These are phyloP conservation scores for Paecilomyces variotii DNA, from an alignment of 2,329 filamentous ascomycete genomes.

Conservation along the genomic window DNA sequence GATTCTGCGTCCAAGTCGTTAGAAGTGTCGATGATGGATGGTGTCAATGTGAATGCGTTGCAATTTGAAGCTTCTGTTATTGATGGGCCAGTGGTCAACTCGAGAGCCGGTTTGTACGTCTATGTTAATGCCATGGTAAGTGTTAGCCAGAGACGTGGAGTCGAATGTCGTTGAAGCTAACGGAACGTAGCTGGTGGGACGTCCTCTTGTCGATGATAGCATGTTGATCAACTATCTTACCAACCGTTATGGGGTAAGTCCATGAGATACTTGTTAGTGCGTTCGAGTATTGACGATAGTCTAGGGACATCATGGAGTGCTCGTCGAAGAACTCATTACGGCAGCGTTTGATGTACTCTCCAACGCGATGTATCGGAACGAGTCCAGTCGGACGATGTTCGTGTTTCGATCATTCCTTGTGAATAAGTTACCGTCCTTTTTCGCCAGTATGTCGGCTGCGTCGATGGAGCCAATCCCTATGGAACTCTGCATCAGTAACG, in stretches of 20 bases:
- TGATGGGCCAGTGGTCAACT: conserved; percentile 65
- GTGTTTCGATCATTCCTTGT: conserved; percentile 80
- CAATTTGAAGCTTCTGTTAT: conserved; percentile 47
- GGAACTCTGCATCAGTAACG: conserved; percentile 59
- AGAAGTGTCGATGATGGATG: conserved; percentile 35
- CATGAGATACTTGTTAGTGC: background rate
- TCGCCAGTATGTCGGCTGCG: conserved; percentile 49
- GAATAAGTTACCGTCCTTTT: conserved; percentile 58
- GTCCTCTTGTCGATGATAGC: conserved; percentile 75
- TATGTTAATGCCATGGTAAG: conserved; percentile 72
- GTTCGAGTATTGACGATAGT: conserved; percentile 5
- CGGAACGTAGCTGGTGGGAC: conserved; percentile 59
- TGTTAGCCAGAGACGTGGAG: background rate
- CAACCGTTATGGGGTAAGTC: conserved; percentile 68
- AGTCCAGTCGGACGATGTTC: conserved; percentile 54
- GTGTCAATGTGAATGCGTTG: conserved; percentile 39
- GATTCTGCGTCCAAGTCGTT: conserved; percentile 35
- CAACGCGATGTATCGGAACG: conserved; percentile 70
- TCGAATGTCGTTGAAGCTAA: conserved; percentile 21
- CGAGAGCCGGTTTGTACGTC: conserved; percentile 74
- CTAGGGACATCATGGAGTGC: conserved; percentile 66
- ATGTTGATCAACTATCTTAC: conserved; percentile 72
- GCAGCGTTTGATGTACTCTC: conserved; percentile 85
- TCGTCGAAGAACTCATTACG: conserved; percentile 74
- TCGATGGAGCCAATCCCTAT: conserved; percentile 53